Conservation (phyloP, 208 protist genomes). For the Endotrypanum monterogeii region DNA sequence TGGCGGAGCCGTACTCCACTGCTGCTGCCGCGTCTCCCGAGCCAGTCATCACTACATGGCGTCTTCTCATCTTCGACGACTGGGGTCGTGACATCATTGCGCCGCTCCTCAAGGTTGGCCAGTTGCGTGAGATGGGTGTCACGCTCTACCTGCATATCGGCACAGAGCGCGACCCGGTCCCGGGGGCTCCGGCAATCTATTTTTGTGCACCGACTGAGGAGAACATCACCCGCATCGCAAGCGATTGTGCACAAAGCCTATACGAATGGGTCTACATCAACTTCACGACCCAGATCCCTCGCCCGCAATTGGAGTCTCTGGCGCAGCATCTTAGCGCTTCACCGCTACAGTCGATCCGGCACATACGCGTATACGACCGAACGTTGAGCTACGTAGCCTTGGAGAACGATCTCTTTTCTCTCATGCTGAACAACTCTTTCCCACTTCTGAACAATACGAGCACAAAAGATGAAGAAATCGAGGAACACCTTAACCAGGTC, state of each 20-base stretch:
- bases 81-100: conserved; percentile 88
- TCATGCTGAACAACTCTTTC: conserved; percentile 81
- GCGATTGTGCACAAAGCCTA: conserved; percentile 70
- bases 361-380: conserved; percentile 86
- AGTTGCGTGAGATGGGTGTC: conserved; percentile 86
- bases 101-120: conserved; percentile 84
- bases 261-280: conserved; percentile 92
- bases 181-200: conserved; percentile 90
- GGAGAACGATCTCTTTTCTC: conserved; percentile 83
- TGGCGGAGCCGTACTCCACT: conserved; percentile 25
- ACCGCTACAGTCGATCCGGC: conserved; percentile 60
- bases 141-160: conserved; percentile 91
- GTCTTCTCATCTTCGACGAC: conserved; percentile 91
- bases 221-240: conserved; percentile 76
- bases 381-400: conserved; percentile 87
- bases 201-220: conserved; percentile 89
- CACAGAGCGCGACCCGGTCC: conserved; percentile 78
- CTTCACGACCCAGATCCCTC: conserved; percentile 80
- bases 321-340: conserved; percentile 58
- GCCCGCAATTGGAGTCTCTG: conserved; percentile 69
- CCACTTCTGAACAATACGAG: conserved; percentile 68
- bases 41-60: conserved; percentile 60
- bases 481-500: conserved; percentile 69
- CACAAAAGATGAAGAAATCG: conserved; percentile 67
- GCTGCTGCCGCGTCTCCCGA: conserved; percentile 20